Evolutionary conservation across 129 eudicot species (phyloP), one percentile per base, ranked within the genome.

Genomic region (Flaveria robusta): DNA sequence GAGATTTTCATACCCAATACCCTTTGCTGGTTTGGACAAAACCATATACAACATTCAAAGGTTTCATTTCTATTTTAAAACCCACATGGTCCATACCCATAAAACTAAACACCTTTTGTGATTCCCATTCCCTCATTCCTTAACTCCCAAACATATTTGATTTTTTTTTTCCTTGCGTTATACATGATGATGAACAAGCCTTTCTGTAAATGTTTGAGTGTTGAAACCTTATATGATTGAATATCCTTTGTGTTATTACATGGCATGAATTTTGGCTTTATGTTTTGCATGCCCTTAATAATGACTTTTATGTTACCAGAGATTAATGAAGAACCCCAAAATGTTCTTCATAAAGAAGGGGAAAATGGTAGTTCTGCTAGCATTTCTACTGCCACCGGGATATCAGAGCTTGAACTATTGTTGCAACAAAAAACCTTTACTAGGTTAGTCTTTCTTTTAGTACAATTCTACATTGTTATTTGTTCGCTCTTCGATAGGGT

Each of bases 321-420:
- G 71, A 71, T 63, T 42, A 79, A 84, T 55, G 77, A 58, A 60
- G 88, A 79, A 70, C 19, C 82, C 27, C 58, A 64, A 64, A 86
- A 72, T 64, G 81, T 72, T 64, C 80, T 47, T 82, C 85, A 74
- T 74, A 89, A 42, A 34, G 68, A 63, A 63, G 68, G 42, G 45
- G 68, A 42, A 47, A 45, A 34, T 82, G 93, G 85, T 71, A 88
- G 88, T 77, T 50, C 75, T 63, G 82, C 80, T 23, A 76, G 42
- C 29, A 41, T 13, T 26, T 60, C 67, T 60, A 41, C 42, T 60
- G 22, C 43, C 45, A 63, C 73, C 12, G 90, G 85, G n/a, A 77
- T 95, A 68, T 85, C 91, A 24, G 99, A 91, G 51, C 96, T 95
- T 45, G 99, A 89, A 78, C 86, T 83, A 64, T 75, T 91, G 86